Percentiles rank a stretch among this genome's conserved stretches.
phyloP scores from a whole-genome alignment of 75 land plant genomes.

The Pinus albicaulis region DNA sequence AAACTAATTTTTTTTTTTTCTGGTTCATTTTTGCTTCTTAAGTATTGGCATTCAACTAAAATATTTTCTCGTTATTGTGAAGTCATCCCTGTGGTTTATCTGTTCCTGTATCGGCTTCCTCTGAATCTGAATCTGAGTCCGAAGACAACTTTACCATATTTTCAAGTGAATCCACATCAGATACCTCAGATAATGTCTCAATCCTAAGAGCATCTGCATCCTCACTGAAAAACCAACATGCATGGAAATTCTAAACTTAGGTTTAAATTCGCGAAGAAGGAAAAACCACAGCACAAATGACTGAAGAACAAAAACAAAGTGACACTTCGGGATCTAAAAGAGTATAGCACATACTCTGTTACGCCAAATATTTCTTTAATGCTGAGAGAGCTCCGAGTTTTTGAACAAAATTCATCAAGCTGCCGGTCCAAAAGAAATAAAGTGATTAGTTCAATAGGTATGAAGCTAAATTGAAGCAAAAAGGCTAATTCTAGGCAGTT shows the following conservation, averaged over 20 bases:
- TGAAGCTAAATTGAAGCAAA: neutral
- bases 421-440: slow-evolving; percentile 18
- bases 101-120: slow-evolving; percentile 8
- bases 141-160: slow-evolving; percentile 51
- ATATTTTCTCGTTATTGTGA: no score
- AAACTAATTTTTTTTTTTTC: no score
- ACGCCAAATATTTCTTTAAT: slow-evolving; percentile 95
- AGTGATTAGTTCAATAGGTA: neutral
- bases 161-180: slow-evolving; percentile 78
- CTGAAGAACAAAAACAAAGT: neutral
- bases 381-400: slow-evolving; percentile 51
- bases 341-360: slow-evolving; percentile 68
- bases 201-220: slow-evolving; percentile 78
- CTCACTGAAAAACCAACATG: slow-evolving; percentile 43
- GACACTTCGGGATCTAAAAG: neutral
- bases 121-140: slow-evolving; percentile 25
- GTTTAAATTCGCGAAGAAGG: neutral
- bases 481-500: neutral
- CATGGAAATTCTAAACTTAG: neutral
- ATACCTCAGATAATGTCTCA: slow-evolving; percentile 65
- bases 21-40: no score
- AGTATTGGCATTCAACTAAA: no score
- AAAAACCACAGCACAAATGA: neutral
- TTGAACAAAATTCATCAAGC: slow-evolving; percentile 93
- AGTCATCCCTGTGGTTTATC: no score